Conservation (phyloP, 129 eudicot species). For the Dittrichia graveolens region DNA sequence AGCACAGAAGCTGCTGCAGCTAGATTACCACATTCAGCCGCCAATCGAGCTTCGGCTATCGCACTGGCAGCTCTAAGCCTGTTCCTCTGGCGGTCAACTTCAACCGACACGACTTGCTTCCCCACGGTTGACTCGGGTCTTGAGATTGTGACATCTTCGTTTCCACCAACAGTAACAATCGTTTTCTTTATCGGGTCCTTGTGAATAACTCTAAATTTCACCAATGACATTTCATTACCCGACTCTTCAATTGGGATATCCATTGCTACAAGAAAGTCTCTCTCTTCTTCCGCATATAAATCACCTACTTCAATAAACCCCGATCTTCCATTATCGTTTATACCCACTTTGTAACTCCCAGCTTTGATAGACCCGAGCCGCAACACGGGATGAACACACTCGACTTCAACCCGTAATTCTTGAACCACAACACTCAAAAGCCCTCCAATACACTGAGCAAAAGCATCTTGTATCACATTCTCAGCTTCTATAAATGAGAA, state of each 20-base stretch:
- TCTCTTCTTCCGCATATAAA: slow-evolving; percentile 87
- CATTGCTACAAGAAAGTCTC: slow-evolving; percentile 61
- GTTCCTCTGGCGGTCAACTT: slow-evolving; percentile 79
- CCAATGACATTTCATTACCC: slow-evolving; percentile 40
- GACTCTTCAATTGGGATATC: slow-evolving; percentile 52
- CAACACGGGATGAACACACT: slow-evolving; percentile 54
- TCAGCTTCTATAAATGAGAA: slow-evolving; percentile 88
- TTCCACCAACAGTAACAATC: slow-evolving; percentile 31
- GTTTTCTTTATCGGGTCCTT: slow-evolving; percentile 56
- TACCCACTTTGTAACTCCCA: slow-evolving; percentile 57
- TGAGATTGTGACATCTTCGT: slow-evolving; percentile 43
- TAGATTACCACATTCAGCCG: slow-evolving; percentile 73
- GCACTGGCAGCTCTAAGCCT: slow-evolving; percentile 68
- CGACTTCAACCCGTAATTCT: slow-evolving; percentile 64
- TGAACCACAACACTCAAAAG: slow-evolving; percentile 85
- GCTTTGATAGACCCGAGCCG: slow-evolving; percentile 59
- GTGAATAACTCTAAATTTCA: slow-evolving; percentile 52
- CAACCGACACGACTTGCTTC: slow-evolving; percentile 41
- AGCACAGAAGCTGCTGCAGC: slow-evolving; percentile 53
- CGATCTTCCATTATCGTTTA: slow-evolving; percentile 38
- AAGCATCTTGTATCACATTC: slow-evolving; percentile 85
- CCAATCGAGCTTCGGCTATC: slow-evolving; percentile 61
- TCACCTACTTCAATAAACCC: slow-evolving; percentile 75
- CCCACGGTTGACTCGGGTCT: slow-evolving; percentile 55
- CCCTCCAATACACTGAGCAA: slow-evolving; percentile 97